Conservation (phyloP, 2,329 filamentous ascomycete species). For the Colletotrichum siamense region DNA sequence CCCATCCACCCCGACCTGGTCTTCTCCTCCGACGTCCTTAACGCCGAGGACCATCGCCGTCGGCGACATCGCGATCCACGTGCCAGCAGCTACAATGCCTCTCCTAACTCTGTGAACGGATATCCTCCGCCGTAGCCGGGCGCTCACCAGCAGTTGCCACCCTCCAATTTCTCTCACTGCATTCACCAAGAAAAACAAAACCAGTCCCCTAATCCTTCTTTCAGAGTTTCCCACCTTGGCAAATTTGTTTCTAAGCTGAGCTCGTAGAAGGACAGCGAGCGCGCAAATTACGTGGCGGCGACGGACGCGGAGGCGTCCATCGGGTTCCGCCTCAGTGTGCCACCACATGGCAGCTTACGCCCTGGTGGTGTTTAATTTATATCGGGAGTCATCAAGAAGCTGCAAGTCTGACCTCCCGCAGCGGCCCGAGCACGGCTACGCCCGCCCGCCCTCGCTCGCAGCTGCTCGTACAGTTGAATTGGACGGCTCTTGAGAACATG, state of each 20-base stretch:
- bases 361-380: background rate
- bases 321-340: no score
- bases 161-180: background rate
- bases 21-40: no score
- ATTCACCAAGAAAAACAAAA: no score
- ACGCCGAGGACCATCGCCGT: no score
- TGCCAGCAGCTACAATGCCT: conserved; percentile 37
- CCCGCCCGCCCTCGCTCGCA: no score
- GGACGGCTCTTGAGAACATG: no score
- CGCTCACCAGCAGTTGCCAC: conserved; percentile 17
- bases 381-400: background rate
- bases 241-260: background rate
- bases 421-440: background rate
- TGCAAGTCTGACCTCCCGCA: background rate
- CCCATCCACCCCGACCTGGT: no score
- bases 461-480: no score
- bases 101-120: conserved; percentile 51
- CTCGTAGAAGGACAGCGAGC: no score
- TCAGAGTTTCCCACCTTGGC: background rate
- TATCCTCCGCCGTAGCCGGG: conserved; percentile 40
- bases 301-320: no score
- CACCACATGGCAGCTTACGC: background rate
- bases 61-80: no score
- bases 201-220: background rate
- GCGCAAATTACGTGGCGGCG: no score